A percentile compares a stretch with the other conserved stretches of the same genome.
These are phyloP conservation scores for Phragmites australis DNA, from an alignment of 176 grass and related monocot species.

Conservation along the genomic window DNA sequence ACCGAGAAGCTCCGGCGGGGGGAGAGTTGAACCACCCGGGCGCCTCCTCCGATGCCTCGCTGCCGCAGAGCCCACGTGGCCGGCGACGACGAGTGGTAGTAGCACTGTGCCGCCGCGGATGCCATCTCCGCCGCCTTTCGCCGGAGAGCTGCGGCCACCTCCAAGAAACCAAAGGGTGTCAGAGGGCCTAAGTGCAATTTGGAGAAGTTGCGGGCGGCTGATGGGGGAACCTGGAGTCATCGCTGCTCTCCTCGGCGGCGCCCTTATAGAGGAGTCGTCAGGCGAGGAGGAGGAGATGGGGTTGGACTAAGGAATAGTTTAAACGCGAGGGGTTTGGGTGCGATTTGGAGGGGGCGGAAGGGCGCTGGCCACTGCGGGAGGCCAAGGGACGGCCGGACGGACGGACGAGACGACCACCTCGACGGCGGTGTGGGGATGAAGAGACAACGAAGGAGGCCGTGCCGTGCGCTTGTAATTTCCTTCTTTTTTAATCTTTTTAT, in stretches of 20 bases:
- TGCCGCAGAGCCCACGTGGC: conserved; percentile 41
- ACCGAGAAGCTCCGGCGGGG: conserved; percentile 31
- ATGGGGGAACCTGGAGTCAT: conserved; percentile 47
- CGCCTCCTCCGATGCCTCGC: neutral
- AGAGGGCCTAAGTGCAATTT: conserved; percentile 6
- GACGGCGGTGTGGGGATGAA: conserved; percentile 13
- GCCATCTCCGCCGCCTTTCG: conserved; percentile 44
- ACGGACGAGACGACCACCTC: neutral
- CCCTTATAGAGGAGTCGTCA: conserved; percentile 36
- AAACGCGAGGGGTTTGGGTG: conserved; percentile 8
- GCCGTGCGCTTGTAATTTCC: neutral
- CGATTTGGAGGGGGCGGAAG: conserved; percentile 42
- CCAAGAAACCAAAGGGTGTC: conserved; percentile 31
- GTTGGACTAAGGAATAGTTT: conserved; percentile 29
- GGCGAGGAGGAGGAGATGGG: neutral
- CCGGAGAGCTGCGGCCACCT: conserved; percentile 54
- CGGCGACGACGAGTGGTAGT: neutral
- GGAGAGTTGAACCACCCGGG: neutral
- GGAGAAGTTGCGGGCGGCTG: neutral
- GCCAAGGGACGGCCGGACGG: conserved; percentile 46
- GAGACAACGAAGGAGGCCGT: neutral
- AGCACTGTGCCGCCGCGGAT: conserved; percentile 23
- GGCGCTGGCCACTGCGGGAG: conserved; percentile 42
- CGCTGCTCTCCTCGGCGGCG: conserved; percentile 30
- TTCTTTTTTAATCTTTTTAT: neutral